phyloP scores from a whole-genome alignment of 495 filamentous ascomycete genomes.

The Penicillium tannophilum region DNA sequence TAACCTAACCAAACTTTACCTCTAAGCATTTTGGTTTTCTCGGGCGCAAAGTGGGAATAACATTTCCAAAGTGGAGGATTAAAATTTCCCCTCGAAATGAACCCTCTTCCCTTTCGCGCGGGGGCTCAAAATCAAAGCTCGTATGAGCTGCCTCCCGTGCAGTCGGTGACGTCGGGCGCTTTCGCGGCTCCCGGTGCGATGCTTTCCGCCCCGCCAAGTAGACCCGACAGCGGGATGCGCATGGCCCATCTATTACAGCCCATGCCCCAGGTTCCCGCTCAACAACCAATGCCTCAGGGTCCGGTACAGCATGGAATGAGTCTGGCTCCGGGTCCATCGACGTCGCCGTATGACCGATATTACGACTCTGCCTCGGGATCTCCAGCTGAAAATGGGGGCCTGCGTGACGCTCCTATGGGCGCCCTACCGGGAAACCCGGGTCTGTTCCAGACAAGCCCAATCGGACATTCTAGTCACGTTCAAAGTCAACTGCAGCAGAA shows the following conservation, averaged over 20 bases:
- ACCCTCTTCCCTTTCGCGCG: slow-evolving; percentile 28
- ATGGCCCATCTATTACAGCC: slow-evolving; percentile 51
- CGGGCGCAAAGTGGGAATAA: not conserved
- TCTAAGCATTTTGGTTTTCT: not conserved
- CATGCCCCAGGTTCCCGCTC: slow-evolving; percentile 31
- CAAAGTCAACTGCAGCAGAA: slow-evolving; percentile 72
- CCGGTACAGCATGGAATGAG: slow-evolving; percentile 10
- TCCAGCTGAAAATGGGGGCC: slow-evolving; percentile 36
- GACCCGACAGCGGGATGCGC: slow-evolving; percentile 45
- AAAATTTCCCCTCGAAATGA: slow-evolving; percentile 13
- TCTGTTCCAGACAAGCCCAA: slow-evolving; percentile 47
- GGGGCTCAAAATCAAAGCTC: slow-evolving; percentile 24
- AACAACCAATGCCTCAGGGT: slow-evolving; percentile 24
- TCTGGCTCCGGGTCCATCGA: slow-evolving; percentile 26
- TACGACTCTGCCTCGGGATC: slow-evolving; percentile 50
- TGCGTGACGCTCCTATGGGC: slow-evolving; percentile 40
- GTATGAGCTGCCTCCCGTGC: slow-evolving; percentile 44
- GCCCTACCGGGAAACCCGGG: slow-evolving; percentile 39
- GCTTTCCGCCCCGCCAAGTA: slow-evolving; percentile 48
- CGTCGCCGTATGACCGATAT: slow-evolving; percentile 41
- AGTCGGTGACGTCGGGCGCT: slow-evolving; percentile 42
- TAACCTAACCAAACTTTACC: not conserved
- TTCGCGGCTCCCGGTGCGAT: slow-evolving; percentile 37
- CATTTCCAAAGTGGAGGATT: not conserved
- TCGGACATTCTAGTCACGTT: slow-evolving; percentile 42